These are phyloP conservation scores for Candolleomyces eurysporus DNA, from an alignment of 768 basidiomycete species.

Conservation along the genomic window DNA sequence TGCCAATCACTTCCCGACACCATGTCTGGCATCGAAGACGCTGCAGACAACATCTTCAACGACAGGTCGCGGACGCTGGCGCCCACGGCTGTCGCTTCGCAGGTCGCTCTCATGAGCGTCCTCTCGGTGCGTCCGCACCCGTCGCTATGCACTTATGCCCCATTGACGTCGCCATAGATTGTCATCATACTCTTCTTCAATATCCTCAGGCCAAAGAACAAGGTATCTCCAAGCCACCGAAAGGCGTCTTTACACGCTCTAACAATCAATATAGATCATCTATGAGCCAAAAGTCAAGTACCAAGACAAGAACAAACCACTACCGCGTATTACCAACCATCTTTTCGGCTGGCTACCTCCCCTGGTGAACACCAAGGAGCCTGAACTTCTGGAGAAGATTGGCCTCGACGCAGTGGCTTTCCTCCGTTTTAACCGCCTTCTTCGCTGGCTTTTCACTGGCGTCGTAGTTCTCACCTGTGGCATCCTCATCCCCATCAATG, in stretches of 20 bases:
- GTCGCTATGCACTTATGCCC: neutral
- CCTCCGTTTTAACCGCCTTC: conserved; percentile 86
- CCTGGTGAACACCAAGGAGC: conserved; percentile 77
- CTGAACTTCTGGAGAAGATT: conserved; percentile 83
- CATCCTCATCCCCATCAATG: conserved; percentile 84
- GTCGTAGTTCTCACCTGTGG: conserved; percentile 65
- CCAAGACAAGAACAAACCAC: conserved; percentile 71
- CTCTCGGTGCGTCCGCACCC: conserved; percentile 55
- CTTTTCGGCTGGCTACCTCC: conserved; percentile 91
- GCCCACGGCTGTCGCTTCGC: conserved; percentile 78
- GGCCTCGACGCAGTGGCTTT: conserved; percentile 94
- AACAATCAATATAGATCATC: conserved; percentile 52
- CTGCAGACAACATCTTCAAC: conserved; percentile 38
- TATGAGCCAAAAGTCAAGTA: conserved; percentile 96
- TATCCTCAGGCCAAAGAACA: conserved; percentile 82
- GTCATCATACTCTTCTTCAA: conserved; percentile 79
- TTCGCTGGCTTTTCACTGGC: conserved; percentile 67
- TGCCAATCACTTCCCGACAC: conserved; percentile 6
- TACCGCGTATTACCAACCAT: conserved; percentile 79
- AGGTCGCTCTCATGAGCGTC: conserved; percentile 69
- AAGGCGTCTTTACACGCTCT: neutral
- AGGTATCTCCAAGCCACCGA: conserved; percentile 38
- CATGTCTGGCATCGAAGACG: conserved; percentile 35
- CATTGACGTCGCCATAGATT: conserved; percentile 35
- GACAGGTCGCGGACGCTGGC: conserved; percentile 63